These are phyloP conservation scores for Candida pini DNA, from an alignment of 805 yeast genomes.

Conservation along the genomic window DNA sequence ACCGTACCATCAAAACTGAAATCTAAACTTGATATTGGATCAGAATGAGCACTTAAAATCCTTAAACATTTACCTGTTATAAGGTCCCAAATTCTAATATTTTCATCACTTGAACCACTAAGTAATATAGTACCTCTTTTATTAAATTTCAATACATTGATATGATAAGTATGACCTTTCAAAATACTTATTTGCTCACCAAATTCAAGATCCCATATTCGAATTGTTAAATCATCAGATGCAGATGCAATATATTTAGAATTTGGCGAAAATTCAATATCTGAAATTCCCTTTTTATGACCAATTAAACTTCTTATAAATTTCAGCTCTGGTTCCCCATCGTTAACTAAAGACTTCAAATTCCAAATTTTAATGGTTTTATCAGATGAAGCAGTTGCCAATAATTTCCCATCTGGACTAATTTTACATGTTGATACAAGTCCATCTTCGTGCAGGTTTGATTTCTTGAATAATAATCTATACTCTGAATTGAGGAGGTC, in stretches of 20 bases:
- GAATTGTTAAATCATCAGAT: conserved; percentile 77
- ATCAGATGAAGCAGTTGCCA: conserved; percentile 60
- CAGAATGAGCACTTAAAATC: conserved; percentile 88
- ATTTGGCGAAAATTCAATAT: conserved; percentile 73
- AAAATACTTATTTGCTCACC: conserved; percentile 48
- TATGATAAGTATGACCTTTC: conserved; percentile 81
- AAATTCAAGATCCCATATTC: conserved; percentile 59
- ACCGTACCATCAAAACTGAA: conserved; percentile 76
- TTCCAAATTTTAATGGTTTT: conserved; percentile 57
- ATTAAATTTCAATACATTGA: conserved; percentile 65
- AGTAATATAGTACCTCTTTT: conserved; percentile 71
- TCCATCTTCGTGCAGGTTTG: conserved; percentile 9
- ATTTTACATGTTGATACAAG: conserved; percentile 45
- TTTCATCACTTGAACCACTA: conserved; percentile 86
- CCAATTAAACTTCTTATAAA: conserved; percentile 38
- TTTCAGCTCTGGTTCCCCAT: conserved; percentile 18
- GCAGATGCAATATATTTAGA: conserved; percentile 71
- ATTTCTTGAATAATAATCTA: conserved; percentile 8
- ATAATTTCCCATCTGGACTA: conserved; percentile 51
- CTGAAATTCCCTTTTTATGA: conserved; percentile 69
- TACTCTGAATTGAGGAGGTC: conserved; percentile 6
- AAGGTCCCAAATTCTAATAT: conserved; percentile 86
- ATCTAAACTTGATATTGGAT: conserved; percentile 75
- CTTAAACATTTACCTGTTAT: conserved; percentile 61
- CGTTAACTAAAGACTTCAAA: conserved; percentile 13